Conservation (phyloP, 2,329 filamentous ascomycete species). For the Hypoxylon sp. region DNA sequence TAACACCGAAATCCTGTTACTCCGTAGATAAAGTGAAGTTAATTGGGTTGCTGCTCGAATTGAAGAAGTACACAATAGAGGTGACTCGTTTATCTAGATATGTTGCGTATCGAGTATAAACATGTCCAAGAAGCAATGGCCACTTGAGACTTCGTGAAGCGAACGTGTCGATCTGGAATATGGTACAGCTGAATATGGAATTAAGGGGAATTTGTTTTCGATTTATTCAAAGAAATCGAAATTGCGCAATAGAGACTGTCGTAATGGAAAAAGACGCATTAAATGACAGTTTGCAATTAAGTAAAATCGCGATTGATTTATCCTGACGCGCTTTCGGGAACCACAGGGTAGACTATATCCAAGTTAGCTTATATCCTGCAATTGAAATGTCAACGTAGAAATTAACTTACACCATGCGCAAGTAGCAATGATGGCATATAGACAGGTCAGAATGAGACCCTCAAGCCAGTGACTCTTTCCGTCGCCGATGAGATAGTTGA, state of each 20-base stretch:
- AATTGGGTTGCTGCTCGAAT: conserved; percentile 5
- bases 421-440: conserved; percentile 84
- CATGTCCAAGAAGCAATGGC: no score
- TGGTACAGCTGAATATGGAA: conserved; percentile 17
- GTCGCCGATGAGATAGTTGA: conserved; percentile 88
- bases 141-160: not conserved
- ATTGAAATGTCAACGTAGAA: not conserved
- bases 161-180: conserved; percentile 13
- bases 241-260: not conserved
- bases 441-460: conserved; percentile 80
- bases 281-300: not conserved
- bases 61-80: conserved; percentile 19
- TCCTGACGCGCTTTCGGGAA: conserved; percentile 24
- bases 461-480: conserved; percentile 88
- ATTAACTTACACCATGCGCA: conserved; percentile 72
- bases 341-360: conserved; percentile 34
- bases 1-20: conserved; percentile 1
- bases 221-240: conserved; percentile 13
- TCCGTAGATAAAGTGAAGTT: not conserved
- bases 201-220: not conserved
- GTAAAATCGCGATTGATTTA: not conserved
- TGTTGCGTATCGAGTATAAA: conserved; percentile 4
- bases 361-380: conserved; percentile 14
- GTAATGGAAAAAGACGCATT: not conserved
- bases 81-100: conserved; percentile 18